phyloP scores from a whole-genome alignment of 345 rosid species.

The Citrus glauca region DNA sequence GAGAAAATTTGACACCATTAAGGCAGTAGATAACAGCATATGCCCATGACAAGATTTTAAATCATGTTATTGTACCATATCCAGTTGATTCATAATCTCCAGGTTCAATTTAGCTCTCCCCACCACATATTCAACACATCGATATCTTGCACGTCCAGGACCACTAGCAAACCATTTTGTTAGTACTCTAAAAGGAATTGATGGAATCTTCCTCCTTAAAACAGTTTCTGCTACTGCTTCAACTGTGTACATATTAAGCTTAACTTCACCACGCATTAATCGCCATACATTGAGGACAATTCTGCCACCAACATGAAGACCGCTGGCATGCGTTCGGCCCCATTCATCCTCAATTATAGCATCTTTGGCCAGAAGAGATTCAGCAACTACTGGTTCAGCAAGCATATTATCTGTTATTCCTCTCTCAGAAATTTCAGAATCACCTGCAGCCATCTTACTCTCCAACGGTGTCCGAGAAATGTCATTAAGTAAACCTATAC shows the following conservation, averaged over 20 bases:
- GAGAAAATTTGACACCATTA: background rate
- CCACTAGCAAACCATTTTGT: conserved; percentile 82
- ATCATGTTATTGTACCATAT: conserved; percentile 52
- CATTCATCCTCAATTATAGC: conserved; percentile 83
- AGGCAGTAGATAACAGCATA: background rate
- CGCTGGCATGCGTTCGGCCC: conserved; percentile 98
- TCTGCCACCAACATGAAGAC: conserved; percentile 96
- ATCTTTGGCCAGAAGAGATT: conserved; percentile 41
- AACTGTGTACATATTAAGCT: conserved; percentile 71
- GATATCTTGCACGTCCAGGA: conserved; percentile 69
- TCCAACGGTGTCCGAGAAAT: conserved; percentile 71
- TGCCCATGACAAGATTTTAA: background rate
- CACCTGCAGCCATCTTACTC: conserved; percentile 26
- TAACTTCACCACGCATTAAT: conserved; percentile 80
- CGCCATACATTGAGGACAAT: conserved; percentile 90
- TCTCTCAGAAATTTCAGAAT: conserved; percentile 30
- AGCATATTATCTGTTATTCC: conserved; percentile 29
- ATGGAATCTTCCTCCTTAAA: conserved; percentile 77
- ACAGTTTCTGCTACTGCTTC: conserved; percentile 89
- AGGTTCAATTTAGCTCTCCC: conserved; percentile 76
- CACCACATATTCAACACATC: conserved; percentile 69
- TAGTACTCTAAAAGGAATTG: conserved; percentile 56
- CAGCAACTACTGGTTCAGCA: conserved; percentile 39
- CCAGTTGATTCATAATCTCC: conserved; percentile 80
- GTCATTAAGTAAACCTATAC: conserved; percentile 69